phyloP scores from a whole-genome alignment of 306 rosid species.

The Malus sylvestris region DNA sequence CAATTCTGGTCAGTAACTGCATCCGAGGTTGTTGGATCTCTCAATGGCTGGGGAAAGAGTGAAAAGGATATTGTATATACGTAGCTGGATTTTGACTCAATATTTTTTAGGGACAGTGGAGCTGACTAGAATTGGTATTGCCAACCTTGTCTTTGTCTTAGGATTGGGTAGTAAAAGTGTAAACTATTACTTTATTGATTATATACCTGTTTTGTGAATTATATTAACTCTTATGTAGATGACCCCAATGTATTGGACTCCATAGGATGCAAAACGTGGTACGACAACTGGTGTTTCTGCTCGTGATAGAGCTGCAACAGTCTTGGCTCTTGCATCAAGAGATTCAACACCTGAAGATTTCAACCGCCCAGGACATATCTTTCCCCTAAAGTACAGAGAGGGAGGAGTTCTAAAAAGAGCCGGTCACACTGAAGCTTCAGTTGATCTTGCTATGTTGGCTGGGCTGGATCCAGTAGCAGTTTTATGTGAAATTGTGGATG shows the following conservation, averaged over 20 bases:
- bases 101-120: neutral
- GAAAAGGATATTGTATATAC: neutral
- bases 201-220: neutral
- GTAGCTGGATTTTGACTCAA: neutral
- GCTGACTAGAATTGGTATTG: neutral
- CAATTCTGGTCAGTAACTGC: neutral
- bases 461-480: slow-evolving; percentile 75
- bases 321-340: slow-evolving; percentile 75
- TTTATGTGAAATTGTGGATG: slow-evolving; percentile 93
- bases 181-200: neutral
- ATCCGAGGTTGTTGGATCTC: neutral
- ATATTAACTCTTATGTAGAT: neutral
- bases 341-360: slow-evolving; percentile 81
- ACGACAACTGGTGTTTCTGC: slow-evolving; percentile 96
- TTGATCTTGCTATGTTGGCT: slow-evolving; percentile 80
- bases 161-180: neutral
- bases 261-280: slow-evolving; percentile 76
- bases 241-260: slow-evolving; percentile 13
- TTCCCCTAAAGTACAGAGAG: slow-evolving; percentile 84
- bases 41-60: neutral
- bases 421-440: slow-evolving; percentile 97
- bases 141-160: neutral
- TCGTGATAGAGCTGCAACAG: slow-evolving; percentile 78
- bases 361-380: slow-evolving; percentile 95
- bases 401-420: slow-evolving; percentile 98